Percentiles rank a stretch among this genome's conserved stretches.
Evolutionary conservation across 164 flowering plant genomes (phyloP).

Genomic region (Brasenia schreberi): DNA sequence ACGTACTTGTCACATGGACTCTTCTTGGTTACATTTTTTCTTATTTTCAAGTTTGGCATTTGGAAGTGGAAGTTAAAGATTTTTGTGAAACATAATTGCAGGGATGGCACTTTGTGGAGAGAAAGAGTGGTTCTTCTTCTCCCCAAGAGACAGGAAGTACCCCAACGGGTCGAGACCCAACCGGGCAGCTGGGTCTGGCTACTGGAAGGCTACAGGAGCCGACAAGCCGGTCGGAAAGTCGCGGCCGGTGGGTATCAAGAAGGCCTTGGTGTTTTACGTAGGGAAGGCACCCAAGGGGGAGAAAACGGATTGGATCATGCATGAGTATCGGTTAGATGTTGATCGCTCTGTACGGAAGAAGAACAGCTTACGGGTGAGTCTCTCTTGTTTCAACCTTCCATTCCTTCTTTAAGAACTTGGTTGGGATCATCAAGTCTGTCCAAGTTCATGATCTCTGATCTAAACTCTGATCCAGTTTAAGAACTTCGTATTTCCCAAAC

Average conservation of each 20-base stretch:
- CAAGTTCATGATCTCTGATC: background rate
- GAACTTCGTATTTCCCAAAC: background rate
- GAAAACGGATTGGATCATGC: slow-evolving; percentile 20
- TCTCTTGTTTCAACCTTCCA: background rate
- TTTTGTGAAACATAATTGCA: slow-evolving; percentile 2
- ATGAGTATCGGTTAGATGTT: slow-evolving; percentile 14
- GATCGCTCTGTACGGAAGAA: slow-evolving; percentile 7
- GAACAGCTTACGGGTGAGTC: slow-evolving; percentile 14
- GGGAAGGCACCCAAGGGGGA: slow-evolving; percentile 15
- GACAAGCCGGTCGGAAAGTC: slow-evolving; percentile 13
- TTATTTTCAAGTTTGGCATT: background rate
- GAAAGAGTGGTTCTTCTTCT: slow-evolving; percentile 22
- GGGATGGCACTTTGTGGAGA: slow-evolving; percentile 18
- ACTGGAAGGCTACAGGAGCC: slow-evolving; percentile 20
- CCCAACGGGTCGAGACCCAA: slow-evolving; percentile 13
- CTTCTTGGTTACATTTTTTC: background rate
- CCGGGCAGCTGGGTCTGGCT: slow-evolving; percentile 12
- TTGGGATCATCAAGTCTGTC: background rate
- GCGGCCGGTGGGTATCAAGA: slow-evolving; percentile 12
- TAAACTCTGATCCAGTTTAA: background rate
- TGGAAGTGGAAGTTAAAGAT: background rate
- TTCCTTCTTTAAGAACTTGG: background rate
- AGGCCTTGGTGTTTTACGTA: slow-evolving; percentile 13
- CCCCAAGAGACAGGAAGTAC: slow-evolving; percentile 11
- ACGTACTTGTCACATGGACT: too few species aligned